Percentiles rank a stretch among this genome's conserved stretches.
phyloP scores from a whole-genome alignment of 2,329 filamentous ascomycete genomes.

The Zymoseptoria crescenta region DNA sequence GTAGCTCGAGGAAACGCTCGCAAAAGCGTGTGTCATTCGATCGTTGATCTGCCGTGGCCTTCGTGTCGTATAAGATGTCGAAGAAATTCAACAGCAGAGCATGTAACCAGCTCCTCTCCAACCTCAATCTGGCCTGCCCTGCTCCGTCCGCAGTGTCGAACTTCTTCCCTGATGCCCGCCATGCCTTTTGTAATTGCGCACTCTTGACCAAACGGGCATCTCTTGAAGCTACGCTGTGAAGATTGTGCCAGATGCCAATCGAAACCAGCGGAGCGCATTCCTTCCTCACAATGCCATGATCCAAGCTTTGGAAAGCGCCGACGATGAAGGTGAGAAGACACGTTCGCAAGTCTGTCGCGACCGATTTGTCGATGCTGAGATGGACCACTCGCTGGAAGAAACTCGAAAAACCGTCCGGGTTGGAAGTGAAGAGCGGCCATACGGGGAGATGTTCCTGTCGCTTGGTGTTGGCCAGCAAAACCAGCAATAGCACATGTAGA shows the following conservation, averaged over 20 bases:
- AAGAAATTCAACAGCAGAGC: constrained; percentile 78
- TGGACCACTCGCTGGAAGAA: constrained; percentile 86
- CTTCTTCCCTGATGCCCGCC: constrained; percentile 78
- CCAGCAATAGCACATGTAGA: constrained; percentile 80
- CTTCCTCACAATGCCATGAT: constrained; percentile 80
- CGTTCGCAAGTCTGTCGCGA: constrained; percentile 49
- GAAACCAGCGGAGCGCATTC: constrained; percentile 94
- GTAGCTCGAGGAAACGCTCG: constrained; percentile 85
- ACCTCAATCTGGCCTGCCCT: constrained; percentile 70
- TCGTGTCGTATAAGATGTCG: constrained; percentile 55
- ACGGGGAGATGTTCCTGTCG: constrained; percentile 76
- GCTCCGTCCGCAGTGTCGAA: constrained; percentile 79
- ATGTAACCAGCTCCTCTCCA: constrained; percentile 91
- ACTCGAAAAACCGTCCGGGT: constrained; percentile 73
- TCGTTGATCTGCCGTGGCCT: constrained; percentile 23
- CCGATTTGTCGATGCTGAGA: constrained; percentile 58
- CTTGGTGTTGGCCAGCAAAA: constrained; percentile 80
- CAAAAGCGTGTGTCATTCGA: constrained; percentile 66
- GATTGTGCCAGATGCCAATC: constrained; percentile 91
- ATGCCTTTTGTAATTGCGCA: constrained; percentile 74
- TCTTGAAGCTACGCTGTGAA: constrained; percentile 68
- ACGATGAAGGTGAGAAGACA: constrained; percentile 88
- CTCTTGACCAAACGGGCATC: constrained; percentile 66
- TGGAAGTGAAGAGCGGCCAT: constrained; percentile 76
- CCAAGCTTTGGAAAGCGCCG: constrained; percentile 85